These are phyloP conservation scores for Geranium brycei DNA, from an alignment of 345 rosid species.

Conservation along the genomic window DNA sequence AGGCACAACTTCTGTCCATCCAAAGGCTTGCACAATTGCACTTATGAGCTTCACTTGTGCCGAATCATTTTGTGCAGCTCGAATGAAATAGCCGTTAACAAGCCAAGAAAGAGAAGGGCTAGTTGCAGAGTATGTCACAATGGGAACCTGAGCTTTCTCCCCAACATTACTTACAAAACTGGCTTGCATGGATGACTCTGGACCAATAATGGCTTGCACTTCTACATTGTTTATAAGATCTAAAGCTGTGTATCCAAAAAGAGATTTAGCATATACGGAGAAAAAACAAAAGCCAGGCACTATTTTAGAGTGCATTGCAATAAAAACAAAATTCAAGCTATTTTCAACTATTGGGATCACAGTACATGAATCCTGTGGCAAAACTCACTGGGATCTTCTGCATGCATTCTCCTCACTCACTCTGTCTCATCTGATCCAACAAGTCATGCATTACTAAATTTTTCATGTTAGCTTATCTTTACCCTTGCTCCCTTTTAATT, in stretches of 20 bases:
- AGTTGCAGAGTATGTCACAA: conserved; percentile 21
- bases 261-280: background rate
- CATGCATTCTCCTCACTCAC: too few species aligned
- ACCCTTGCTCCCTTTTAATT: too few species aligned
- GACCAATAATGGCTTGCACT: conserved; percentile 33
- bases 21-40: conserved; percentile 16
- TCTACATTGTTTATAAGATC: conserved; percentile 25
- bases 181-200: conserved; percentile 20
- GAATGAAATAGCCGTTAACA: conserved; percentile 14
- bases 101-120: conserved; percentile 17
- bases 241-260: conserved; percentile 15
- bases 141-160: conserved; percentile 23
- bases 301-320: too few species aligned
- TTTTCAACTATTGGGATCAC: too few species aligned
- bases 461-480: too few species aligned
- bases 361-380: too few species aligned
- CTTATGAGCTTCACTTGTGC: conserved; percentile 20
- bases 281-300: background rate
- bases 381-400: too few species aligned
- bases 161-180: conserved; percentile 21
- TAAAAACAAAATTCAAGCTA: too few species aligned
- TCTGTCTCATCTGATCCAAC: too few species aligned
- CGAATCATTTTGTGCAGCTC: conserved; percentile 17
- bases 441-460: too few species aligned
- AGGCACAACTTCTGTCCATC: conserved; percentile 25